A percentile compares a stretch with the other conserved stretches of the same genome.
These are phyloP conservation scores for Solanum peruvianum DNA, from an alignment of 257 asterid genomes.

Conservation along the genomic window DNA sequence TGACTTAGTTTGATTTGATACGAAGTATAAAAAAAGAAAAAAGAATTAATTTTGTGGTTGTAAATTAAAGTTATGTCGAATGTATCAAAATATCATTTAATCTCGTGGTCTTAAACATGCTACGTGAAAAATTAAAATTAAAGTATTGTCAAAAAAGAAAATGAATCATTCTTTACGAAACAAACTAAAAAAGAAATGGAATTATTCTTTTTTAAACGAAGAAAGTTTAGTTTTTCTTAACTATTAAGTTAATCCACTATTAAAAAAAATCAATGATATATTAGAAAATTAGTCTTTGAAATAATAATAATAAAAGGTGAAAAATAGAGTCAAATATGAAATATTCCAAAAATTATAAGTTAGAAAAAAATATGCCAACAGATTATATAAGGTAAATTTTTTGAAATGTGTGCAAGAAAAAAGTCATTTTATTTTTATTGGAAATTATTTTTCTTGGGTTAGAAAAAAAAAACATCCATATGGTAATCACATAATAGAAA, in stretches of 20 bases:
- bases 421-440: not conserved
- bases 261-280: not conserved
- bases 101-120: too few relatives aligned
- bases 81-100: too few relatives aligned
- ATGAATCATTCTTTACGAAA: too few relatives aligned
- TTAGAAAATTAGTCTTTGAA: not conserved
- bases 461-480: not conserved
- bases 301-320: not conserved
- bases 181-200: too few relatives aligned
- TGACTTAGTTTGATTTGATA: accelerated
- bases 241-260: not conserved
- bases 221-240: too few relatives aligned
- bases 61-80: too few relatives aligned
- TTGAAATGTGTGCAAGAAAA: not conserved
- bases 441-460: not conserved
- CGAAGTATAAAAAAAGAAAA: too few relatives aligned
- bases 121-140: too few relatives aligned
- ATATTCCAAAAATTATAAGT: not conserved
- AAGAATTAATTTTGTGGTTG: too few relatives aligned
- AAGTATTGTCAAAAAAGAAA: too few relatives aligned
- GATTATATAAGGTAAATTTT: not conserved
- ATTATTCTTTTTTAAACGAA: too few relatives aligned
- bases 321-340: not conserved
- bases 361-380: not conserved
- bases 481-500: not conserved